phyloP scores from a whole-genome alignment of 176 grass and related monocot genomes.

The Thinopyrum elongatum region DNA sequence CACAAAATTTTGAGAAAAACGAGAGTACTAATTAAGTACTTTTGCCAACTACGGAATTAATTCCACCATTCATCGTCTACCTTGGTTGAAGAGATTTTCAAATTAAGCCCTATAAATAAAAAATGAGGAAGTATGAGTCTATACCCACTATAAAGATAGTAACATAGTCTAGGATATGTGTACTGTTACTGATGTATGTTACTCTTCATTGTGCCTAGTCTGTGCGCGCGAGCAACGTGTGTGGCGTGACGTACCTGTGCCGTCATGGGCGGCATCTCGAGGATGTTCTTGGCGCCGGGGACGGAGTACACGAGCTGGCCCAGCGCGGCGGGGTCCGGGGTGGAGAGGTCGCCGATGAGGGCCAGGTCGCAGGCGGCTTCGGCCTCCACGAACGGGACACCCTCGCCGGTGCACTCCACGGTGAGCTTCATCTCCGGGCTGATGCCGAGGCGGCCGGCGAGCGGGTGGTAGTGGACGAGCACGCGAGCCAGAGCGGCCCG shows the following conservation, averaged over 20 bases:
- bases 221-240: neutral
- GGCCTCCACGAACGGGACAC: slow-evolving; percentile 79
- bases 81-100: too few species aligned
- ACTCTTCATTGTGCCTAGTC: too few species aligned
- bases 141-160: too few species aligned
- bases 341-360: slow-evolving; percentile 66
- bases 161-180: too few species aligned
- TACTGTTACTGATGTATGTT: too few species aligned
- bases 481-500: slow-evolving; percentile 69
- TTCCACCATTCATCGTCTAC: too few species aligned
- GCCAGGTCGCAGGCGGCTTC: slow-evolving; percentile 68
- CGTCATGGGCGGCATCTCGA: slow-evolving; percentile 94
- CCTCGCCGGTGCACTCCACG: slow-evolving; percentile 71
- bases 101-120: too few species aligned
- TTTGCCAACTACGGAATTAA: too few species aligned
- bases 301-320: slow-evolving; percentile 83
- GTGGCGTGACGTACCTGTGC: slow-evolving; percentile 50
- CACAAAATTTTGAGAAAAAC: too few species aligned
- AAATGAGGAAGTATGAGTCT: too few species aligned
- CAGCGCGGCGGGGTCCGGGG: slow-evolving; percentile 68
- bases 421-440: slow-evolving; percentile 87
- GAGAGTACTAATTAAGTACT: too few species aligned
- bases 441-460: slow-evolving; percentile 70
- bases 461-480: slow-evolving; percentile 85
- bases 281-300: slow-evolving; percentile 79